phyloP scores from a whole-genome alignment of 2,329 filamentous ascomycete species.

The Camillea tinctor region DNA sequence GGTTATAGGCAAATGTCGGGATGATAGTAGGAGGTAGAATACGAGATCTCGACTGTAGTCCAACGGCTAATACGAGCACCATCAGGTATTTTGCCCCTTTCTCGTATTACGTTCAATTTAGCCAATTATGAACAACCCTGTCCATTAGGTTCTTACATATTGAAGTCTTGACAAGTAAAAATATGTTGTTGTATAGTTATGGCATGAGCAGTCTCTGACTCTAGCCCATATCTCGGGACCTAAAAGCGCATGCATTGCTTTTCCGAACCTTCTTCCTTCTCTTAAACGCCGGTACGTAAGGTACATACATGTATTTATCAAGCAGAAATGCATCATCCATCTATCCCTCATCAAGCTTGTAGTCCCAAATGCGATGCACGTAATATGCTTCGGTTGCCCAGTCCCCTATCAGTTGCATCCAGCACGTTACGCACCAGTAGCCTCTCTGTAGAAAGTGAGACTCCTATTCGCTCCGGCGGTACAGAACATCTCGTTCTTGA shows the following conservation, averaged over 20 bases:
- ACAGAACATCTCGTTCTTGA: constrained; percentile 70
- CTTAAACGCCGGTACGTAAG: background rate
- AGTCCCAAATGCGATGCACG: background rate
- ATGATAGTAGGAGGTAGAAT: too few relatives aligned
- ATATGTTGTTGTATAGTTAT: background rate
- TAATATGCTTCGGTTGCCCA: background rate
- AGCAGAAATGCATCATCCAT: background rate
- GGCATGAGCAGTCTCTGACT: background rate
- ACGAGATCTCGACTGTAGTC: too few relatives aligned
- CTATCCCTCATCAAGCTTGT: background rate
- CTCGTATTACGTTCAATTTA: too few relatives aligned
- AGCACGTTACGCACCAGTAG: constrained; percentile 56
- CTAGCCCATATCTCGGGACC: background rate
- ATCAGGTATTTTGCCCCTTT: too few relatives aligned
- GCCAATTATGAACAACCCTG: too few relatives aligned
- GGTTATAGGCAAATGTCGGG: too few relatives aligned
- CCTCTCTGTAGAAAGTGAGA: constrained; percentile 81
- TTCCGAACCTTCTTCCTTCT: background rate
- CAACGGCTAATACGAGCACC: too few relatives aligned
- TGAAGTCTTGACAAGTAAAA: background rate
- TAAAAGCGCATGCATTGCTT: background rate
- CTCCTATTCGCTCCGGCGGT: constrained; percentile 74
- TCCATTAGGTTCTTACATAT: background rate
- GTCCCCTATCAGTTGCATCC: background rate
- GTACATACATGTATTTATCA: background rate